A percentile compares a stretch with the other conserved stretches of the same genome.
Evolutionary conservation across 2,329 filamentous ascomycete species (phyloP).

Genomic region (Aspergillus caelatus): DNA sequence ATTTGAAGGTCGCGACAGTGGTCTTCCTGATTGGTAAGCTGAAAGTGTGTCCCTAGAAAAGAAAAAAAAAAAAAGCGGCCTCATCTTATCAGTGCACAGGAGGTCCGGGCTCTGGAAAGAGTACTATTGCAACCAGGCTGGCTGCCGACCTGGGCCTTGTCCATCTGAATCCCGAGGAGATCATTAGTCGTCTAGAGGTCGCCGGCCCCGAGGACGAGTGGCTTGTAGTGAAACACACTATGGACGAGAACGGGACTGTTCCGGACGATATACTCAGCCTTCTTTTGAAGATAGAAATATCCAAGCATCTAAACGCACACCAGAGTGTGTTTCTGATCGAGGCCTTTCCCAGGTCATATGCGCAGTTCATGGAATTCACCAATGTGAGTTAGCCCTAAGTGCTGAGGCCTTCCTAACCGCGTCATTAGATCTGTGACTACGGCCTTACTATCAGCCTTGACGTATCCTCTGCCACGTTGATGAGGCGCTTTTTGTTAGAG

Average conservation of each 20-base stretch:
- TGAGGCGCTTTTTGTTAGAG: neutral
- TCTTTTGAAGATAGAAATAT: slow-evolving; percentile 5
- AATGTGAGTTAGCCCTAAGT: neutral
- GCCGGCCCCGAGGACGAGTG: neutral
- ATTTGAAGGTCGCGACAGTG: neutral
- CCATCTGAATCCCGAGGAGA: neutral
- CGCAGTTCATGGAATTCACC: neutral
- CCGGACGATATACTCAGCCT: neutral
- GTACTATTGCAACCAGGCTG: slow-evolving; percentile 2
- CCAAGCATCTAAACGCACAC: neutral
- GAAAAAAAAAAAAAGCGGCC: too few species aligned
- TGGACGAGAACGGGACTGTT: neutral
- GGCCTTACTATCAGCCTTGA: neutral
- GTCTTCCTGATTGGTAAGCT: neutral
- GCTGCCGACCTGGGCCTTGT: neutral
- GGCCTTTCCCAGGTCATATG: neutral
- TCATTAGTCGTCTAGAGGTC: neutral
- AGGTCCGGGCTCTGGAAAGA: slow-evolving; percentile 3
- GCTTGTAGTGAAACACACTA: neutral
- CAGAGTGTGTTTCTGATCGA: slow-evolving; percentile 4
- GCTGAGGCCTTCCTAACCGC: neutral
- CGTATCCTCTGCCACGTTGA: neutral
- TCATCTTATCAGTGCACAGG: neutral
- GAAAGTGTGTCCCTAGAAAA: too few species aligned
- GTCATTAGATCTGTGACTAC: slow-evolving; percentile 1